Base-by-base conservation (phyloP, 1,139 yeast species). In the Sugiyamaella sp. region DNA sequence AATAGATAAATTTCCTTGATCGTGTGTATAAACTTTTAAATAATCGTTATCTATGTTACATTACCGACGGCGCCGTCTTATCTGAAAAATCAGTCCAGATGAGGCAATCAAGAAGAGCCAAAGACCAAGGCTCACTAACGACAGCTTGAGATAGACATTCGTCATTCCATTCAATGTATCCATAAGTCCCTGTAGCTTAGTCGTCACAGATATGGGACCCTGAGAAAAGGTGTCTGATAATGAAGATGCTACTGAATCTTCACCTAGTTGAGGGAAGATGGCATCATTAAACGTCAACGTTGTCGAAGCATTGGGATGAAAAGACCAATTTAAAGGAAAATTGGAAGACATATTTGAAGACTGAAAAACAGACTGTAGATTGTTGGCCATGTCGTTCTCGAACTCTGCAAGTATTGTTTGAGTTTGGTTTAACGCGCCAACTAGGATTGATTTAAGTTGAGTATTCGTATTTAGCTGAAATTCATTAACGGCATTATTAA, bases 181-280 rank as follows among this genome's bases (percentile, higher is more conserved):
- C 21, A 19, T 16, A 20, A 48, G 21, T 2, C 4, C 12, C n/a
- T 41, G 40, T 20, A 48, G n/a, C 44, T 29, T 16, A 21, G 9
- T 25, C 20, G 14, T 6, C 25, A 27, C 2, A 32, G 33, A n/a
- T 6, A 43, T 4, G 14, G 29, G 22, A 24, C 10, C 12, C 43
- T 42, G 14, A n/a, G 10, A 16, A 20, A 22, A 43, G 17, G 2
- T 22, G 4, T 29, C 39, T 17, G 41, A 10, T 4, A 20, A 22
- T 2, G 38, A 25, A 19, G 52, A 20, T 21, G 16, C 14, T 1
- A 35, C n/a, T 17, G 20, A 16, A 17, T 19, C 14, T 17, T 10
- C 46, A 21, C 32, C 14, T 2, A 51, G 20, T 33, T 20, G 35
- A n/a, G 54, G 54, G 27, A 46, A 51, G 4, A 19, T n/a, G 10